Percentiles rank a stretch among this genome's conserved stretches.
Conservation (phyloP, 768 basidiomycete genomes). For the Boletellus ananas region DNA sequence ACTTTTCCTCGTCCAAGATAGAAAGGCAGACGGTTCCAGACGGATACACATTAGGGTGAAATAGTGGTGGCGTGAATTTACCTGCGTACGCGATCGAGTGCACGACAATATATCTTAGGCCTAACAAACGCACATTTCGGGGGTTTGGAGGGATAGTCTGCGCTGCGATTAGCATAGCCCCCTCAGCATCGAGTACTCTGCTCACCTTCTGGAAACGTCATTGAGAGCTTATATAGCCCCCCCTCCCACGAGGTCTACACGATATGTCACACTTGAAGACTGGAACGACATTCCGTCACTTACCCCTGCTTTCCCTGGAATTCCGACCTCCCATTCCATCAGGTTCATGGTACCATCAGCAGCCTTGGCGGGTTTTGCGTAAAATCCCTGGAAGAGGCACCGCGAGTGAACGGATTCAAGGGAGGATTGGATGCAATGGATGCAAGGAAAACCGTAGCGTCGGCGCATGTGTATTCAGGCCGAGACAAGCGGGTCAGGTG, state of each 20-base stretch:
- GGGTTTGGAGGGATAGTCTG: slow-evolving; percentile 93
- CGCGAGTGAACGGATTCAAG: slow-evolving; percentile 3
- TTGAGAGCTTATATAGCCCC: slow-evolving; percentile 88
- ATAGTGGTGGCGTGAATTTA: slow-evolving; percentile 94
- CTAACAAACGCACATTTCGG: slow-evolving; percentile 70
- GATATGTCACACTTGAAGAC: slow-evolving; percentile 12
- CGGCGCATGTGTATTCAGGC: slow-evolving; percentile 1
- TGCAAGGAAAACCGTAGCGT: background rate
- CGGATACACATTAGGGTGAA: slow-evolving; percentile 98
- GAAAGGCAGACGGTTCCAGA: slow-evolving; percentile 98
- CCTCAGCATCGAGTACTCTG: background rate
- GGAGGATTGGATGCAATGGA: background rate
- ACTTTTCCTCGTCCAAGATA: slow-evolving; percentile 97
- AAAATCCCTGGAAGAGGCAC: slow-evolving; percentile 73
- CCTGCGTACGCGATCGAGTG: slow-evolving; percentile 45
- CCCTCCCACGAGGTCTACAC: slow-evolving; percentile 93
- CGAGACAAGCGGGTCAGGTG: slow-evolving; percentile 1
- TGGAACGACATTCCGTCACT: slow-evolving; percentile 32
- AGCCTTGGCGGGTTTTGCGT: slow-evolving; percentile 87
- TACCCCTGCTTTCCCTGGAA: slow-evolving; percentile 88
- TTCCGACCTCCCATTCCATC: slow-evolving; percentile 98
- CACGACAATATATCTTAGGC: background rate
- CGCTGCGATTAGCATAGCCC: slow-evolving; percentile 10
- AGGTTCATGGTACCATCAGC: slow-evolving; percentile 93
- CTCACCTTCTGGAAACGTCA: slow-evolving; percentile 95